Conservation (phyloP, 805 yeast genomes). For the Barnettozyma populi region DNA sequence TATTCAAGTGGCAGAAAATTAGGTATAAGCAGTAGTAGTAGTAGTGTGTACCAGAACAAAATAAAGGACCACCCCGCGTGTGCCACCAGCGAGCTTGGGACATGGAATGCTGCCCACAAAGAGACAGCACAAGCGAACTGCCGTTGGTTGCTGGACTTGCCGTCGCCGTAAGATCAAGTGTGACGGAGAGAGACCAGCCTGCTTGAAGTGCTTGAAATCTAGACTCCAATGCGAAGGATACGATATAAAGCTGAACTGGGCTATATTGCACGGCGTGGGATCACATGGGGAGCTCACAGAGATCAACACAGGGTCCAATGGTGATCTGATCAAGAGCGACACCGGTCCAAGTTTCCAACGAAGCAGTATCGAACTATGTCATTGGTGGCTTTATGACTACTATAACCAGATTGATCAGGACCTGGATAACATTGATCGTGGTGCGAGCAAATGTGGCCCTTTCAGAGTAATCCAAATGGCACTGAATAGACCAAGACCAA, state of each 20-base stretch:
- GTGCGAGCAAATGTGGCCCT: constrained; percentile 11
- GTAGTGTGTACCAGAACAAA: too few relatives aligned
- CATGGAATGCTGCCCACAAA: constrained; percentile 10
- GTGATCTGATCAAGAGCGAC: background rate
- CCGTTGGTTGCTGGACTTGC: constrained; percentile 88
- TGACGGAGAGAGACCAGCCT: constrained; percentile 64
- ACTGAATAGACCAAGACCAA: background rate
- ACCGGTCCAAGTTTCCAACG: constrained; percentile 40
- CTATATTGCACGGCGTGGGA: constrained; percentile 41
- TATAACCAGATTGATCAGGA: constrained; percentile 78
- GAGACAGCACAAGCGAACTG: constrained; percentile 35
- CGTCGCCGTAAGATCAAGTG: constrained; percentile 78
- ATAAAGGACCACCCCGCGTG: background rate
- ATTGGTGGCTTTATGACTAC: constrained; percentile 28
- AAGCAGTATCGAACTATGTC: constrained; percentile 52
- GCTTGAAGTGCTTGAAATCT: constrained; percentile 61
- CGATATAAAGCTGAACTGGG: constrained; percentile 75
- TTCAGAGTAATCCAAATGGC: constrained; percentile 3
- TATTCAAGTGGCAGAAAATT: too few relatives aligned
- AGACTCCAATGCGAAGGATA: constrained; percentile 75
- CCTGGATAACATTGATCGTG: constrained; percentile 25
- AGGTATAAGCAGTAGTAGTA: too few relatives aligned
- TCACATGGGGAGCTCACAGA: constrained; percentile 28
- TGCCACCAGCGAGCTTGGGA: background rate
- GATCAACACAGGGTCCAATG: constrained; percentile 30